Conservation (phyloP, 2,329 filamentous ascomycete species). For the Arthrobotrys pseudoclavata region DNA sequence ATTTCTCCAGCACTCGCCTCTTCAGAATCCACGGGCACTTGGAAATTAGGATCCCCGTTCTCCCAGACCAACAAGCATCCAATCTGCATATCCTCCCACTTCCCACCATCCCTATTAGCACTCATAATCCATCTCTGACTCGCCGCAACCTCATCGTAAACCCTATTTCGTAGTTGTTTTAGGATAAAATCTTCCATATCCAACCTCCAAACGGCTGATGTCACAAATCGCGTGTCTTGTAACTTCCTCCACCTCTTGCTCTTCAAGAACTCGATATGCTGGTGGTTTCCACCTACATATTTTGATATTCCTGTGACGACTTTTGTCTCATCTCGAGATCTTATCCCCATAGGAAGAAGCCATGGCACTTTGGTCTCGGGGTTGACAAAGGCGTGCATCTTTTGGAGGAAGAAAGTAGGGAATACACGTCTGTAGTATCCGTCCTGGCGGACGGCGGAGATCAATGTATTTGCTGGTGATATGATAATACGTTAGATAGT, state of each 20-base stretch:
- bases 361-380: conserved; percentile 61
- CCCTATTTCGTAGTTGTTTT: conserved; percentile 69
- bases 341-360: conserved; percentile 61
- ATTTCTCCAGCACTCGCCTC: neutral
- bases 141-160: conserved; percentile 68
- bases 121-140: conserved; percentile 52
- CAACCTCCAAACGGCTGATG: conserved; percentile 68
- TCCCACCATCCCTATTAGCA: conserved; percentile 55
- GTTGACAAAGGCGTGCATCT: conserved; percentile 59
- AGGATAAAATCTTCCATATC: conserved; percentile 73
- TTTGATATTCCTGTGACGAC: conserved; percentile 40
- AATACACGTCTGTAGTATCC: conserved; percentile 60
- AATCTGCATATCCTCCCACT: conserved; percentile 51
- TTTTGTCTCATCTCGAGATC: conserved; percentile 15
- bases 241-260: conserved; percentile 59
- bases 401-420: conserved; percentile 60
- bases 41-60: conserved; percentile 32
- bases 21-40: conserved; percentile 8
- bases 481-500: neutral
- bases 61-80: conserved; percentile 62
- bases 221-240: conserved; percentile 45
- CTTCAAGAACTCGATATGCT: conserved; percentile 29
- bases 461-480: conserved; percentile 61
- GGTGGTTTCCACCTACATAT: conserved; percentile 46
- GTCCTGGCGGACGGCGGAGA: conserved; percentile 59